Conservation (phyloP, 2,329 filamentous ascomycete genomes). For the Fusarium redolens region DNA sequence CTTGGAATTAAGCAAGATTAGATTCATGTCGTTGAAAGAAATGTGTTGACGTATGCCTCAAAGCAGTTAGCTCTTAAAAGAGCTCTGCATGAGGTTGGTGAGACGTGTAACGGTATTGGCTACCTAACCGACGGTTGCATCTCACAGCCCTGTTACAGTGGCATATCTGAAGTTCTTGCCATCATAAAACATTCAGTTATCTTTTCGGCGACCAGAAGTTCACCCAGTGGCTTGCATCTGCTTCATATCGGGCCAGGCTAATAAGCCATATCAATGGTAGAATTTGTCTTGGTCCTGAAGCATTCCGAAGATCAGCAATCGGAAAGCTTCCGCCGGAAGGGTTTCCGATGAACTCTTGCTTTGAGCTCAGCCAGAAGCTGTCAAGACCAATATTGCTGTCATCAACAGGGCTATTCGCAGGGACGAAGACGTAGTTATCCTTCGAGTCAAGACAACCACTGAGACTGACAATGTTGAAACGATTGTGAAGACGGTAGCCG, state of each 20-base stretch:
- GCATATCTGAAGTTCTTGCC: not conserved
- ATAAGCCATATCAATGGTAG: not conserved
- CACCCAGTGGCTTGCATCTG: not conserved
- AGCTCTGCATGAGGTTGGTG: not conserved
- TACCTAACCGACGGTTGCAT: not conserved
- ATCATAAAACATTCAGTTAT: too few relatives aligned
- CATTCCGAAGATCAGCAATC: not conserved
- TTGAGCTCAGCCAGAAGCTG: fast-evolving
- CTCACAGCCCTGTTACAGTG: not conserved
- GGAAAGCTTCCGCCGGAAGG: not conserved
- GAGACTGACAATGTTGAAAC: fast-evolving
- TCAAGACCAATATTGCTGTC: fast-evolving
- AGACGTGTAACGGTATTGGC: not conserved
- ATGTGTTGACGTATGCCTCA: fast-evolving
- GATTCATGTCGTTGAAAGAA: too few relatives aligned
- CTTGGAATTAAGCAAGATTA: not conserved
- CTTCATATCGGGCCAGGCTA: not conserved
- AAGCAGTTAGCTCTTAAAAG: not conserved
- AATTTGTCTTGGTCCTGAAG: too few relatives aligned
- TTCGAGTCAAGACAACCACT: fast-evolving
- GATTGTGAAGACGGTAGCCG: fast-evolving
- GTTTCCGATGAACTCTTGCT: not conserved
- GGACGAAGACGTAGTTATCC: fast-evolving
- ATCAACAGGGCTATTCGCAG: fast-evolving
- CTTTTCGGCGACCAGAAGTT: not conserved